phyloP scores from a whole-genome alignment of 768 basidiomycete species.

The Serendipita sp. region DNA sequence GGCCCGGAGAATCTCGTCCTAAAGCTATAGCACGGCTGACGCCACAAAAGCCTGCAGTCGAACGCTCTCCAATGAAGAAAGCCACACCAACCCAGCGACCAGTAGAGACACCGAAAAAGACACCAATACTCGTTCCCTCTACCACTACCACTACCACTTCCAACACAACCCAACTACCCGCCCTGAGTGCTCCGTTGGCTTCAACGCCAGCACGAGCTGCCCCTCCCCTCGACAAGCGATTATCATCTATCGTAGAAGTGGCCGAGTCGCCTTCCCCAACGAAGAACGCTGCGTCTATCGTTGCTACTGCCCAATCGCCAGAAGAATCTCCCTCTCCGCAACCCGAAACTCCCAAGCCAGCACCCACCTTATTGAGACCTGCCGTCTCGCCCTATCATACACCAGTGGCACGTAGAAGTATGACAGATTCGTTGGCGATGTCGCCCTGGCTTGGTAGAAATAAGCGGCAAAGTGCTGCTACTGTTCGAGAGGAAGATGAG shows the following conservation, averaged over 20 bases:
- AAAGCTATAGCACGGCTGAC: not conserved
- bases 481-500: not conserved
- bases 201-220: not conserved
- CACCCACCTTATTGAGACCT: not conserved
- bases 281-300: not conserved
- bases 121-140: not conserved
- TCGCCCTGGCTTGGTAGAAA: not conserved
- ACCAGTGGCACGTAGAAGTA: not conserved
- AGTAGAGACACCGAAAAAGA: not conserved
- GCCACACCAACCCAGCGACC: not conserved
- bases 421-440: not conserved
- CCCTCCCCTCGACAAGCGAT: not conserved
- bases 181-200: not conserved
- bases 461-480: not conserved
- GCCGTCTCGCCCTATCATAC: not conserved
- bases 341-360: not conserved
- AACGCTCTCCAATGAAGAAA: not conserved
- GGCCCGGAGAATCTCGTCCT: not conserved
- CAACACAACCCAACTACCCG: not conserved
- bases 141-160: not conserved
- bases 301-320: not conserved
- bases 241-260: not conserved
- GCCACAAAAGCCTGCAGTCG: not conserved
- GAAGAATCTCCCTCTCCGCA: not conserved
- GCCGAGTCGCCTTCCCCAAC: no score